Conservation (phyloP, 306 rosid genomes). For the Cucurbita pepo region DNA sequence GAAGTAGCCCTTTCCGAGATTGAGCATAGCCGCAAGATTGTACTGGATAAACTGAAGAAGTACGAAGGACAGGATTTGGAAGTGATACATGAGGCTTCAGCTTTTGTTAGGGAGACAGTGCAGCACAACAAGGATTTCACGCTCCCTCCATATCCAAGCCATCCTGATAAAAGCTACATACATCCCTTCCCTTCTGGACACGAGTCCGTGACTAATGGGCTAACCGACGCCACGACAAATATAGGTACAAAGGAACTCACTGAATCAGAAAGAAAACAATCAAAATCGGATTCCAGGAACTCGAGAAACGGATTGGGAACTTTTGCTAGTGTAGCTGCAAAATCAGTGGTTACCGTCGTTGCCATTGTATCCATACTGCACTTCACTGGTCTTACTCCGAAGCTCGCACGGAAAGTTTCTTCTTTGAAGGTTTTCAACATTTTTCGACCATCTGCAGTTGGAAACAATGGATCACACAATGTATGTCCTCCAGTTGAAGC, state of each 20-base stretch:
- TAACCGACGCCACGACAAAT: constrained; percentile 15
- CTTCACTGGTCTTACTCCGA: constrained; percentile 57
- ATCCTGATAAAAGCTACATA: constrained; percentile 36
- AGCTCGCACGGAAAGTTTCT: constrained; percentile 19
- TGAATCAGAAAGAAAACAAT: constrained; percentile 17
- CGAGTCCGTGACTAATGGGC: constrained; percentile 40
- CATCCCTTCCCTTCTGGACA: constrained; percentile 25
- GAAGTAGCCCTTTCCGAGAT: constrained; percentile 80
- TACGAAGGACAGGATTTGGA: constrained; percentile 70
- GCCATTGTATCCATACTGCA: constrained; percentile 57
- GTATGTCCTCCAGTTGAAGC: constrained; percentile 76
- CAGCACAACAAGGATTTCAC: constrained; percentile 57
- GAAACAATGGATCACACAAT: constrained; percentile 12
- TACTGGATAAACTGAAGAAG: constrained; percentile 57
- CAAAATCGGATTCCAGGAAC: constrained; percentile 17
- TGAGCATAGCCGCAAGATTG: constrained; percentile 67
- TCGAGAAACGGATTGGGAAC: constrained; percentile 33
- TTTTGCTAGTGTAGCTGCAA: constrained; percentile 42
- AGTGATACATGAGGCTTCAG: constrained; percentile 76
- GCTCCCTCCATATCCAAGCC: constrained; percentile 83
- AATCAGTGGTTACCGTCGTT: constrained; percentile 44
- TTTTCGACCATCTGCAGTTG: constrained; percentile 23
- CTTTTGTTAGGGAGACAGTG: constrained; percentile 80
- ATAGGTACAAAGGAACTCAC: constrained; percentile 20
- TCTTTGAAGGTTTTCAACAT: constrained; percentile 16